A percentile compares a stretch with the other conserved stretches of the same genome.
Evolutionary conservation across 768 basidiomycete genomes (phyloP).

Genomic region (Fomitopsis pulvina): DNA sequence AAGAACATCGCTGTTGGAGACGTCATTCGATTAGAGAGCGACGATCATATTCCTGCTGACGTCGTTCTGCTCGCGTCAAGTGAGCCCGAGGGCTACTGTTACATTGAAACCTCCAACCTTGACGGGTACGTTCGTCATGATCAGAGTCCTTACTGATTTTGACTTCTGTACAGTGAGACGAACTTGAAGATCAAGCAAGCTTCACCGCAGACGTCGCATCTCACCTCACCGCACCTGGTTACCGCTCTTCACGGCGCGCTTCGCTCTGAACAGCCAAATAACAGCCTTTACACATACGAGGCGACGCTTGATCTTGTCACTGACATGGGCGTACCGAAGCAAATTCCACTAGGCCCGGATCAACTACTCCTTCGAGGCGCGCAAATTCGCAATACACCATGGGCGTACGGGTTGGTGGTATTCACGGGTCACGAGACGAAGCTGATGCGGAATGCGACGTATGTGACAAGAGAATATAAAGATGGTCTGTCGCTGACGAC

Average conservation of each 20-base stretch:
- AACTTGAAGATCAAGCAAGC: slow-evolving; percentile 99
- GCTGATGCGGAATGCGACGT: slow-evolving; percentile 97
- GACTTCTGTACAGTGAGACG: slow-evolving; percentile 61
- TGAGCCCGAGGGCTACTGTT: slow-evolving; percentile 96
- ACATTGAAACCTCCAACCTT: slow-evolving; percentile 95
- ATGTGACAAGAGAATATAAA: slow-evolving; percentile 22
- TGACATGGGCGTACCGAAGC: slow-evolving; percentile 54
- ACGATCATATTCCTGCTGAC: slow-evolving; percentile 96
- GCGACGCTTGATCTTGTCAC: slow-evolving; percentile 64
- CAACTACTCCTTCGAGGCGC: slow-evolving; percentile 93
- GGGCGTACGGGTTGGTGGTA: slow-evolving; percentile 91
- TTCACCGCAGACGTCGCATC: slow-evolving; percentile 66
- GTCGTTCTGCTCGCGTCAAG: slow-evolving; percentile 80
- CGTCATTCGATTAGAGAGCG: slow-evolving; percentile 81
- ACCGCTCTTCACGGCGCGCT: slow-evolving; percentile 72
- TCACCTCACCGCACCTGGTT: slow-evolving; percentile 75
- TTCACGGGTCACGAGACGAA: slow-evolving; percentile 99
- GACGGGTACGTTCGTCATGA: slow-evolving; percentile 64
- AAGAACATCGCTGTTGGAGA: slow-evolving; percentile 87
- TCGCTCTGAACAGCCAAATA: slow-evolving; percentile 95
- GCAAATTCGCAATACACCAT: slow-evolving; percentile 92
- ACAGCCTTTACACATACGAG: slow-evolving; percentile 95
- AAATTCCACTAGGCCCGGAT: slow-evolving; percentile 90
- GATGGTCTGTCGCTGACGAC: background rate
- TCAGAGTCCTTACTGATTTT: background rate